These are phyloP conservation scores for Stagonosporopsis cucurbitacearum DNA, from an alignment of 2,329 filamentous ascomycete genomes.

Conservation along the genomic window DNA sequence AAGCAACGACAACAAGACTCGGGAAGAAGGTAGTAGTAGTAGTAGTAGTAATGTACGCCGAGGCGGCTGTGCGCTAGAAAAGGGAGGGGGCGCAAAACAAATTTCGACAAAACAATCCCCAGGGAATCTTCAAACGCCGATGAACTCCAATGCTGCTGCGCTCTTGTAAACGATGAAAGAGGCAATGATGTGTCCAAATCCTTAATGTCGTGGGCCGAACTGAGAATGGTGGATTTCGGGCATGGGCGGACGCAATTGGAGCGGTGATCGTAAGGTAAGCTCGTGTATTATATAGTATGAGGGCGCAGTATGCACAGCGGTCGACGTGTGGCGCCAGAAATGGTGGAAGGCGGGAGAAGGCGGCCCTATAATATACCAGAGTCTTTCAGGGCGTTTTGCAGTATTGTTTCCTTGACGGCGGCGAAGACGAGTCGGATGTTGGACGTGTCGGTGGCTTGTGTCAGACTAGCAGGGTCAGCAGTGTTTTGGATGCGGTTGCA, in stretches of 20 bases:
- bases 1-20: conserved; percentile 3
- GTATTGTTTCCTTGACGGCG: conserved; percentile 96
- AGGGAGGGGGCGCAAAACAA: not conserved
- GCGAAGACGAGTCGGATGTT: conserved; percentile 98
- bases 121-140: conserved; percentile 42
- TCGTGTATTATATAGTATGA: conserved; percentile 46
- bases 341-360: not conserved
- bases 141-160: conserved; percentile 49
- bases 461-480: conserved; percentile 69
- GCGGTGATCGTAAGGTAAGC: conserved; percentile 40
- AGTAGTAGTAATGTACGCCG: conserved; percentile 13
- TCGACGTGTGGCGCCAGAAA: conserved; percentile 31
- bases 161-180: conserved; percentile 44
- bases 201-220: conserved; percentile 42
- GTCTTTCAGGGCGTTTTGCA: conserved; percentile 97
- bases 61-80: not conserved
- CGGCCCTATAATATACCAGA: conserved; percentile 78
- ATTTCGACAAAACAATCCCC: conserved; percentile 19
- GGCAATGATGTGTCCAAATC: conserved; percentile 47
- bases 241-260: conserved; percentile 37
- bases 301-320: conserved; percentile 41
- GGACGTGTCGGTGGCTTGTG: conserved; percentile 97
- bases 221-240: conserved; percentile 31
- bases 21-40: not conserved
- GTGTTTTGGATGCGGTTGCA: conserved; percentile 18